Percentiles rank a stretch among this genome's conserved stretches.
Conservation (phyloP, 2,329 filamentous ascomycete species). For the Claviceps digitariae region DNA sequence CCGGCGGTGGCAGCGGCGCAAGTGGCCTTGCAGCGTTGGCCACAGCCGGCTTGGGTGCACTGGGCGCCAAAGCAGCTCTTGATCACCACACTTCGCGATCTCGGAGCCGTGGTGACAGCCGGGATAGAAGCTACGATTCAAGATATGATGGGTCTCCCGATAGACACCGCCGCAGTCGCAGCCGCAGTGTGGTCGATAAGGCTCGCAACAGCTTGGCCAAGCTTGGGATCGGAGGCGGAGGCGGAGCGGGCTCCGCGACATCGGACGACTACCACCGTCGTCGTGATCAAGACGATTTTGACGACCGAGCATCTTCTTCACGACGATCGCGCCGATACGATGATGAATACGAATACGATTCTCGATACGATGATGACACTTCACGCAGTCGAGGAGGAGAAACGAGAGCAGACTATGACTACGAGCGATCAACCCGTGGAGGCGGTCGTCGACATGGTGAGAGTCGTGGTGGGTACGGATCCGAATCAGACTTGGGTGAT, state of each 20-base stretch:
- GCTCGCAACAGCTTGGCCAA: slow-evolving; percentile 49
- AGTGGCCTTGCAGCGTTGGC: slow-evolving; percentile 48
- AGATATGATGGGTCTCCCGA: slow-evolving; percentile 31
- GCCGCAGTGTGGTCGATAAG: slow-evolving; percentile 51
- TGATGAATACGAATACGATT: slow-evolving; percentile 33
- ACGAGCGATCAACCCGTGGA: slow-evolving; percentile 29
- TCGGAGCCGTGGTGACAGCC: slow-evolving; percentile 35
- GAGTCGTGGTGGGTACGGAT: slow-evolving; percentile 30
- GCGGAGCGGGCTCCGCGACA: slow-evolving; percentile 23
- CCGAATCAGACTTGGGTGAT: slow-evolving; percentile 42
- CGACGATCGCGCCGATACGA: slow-evolving; percentile 27
- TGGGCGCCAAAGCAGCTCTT: slow-evolving; percentile 47
- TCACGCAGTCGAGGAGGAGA: slow-evolving; percentile 18
- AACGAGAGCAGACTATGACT: slow-evolving; percentile 30
- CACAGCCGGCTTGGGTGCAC: slow-evolving; percentile 45
- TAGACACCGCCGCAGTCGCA: slow-evolving; percentile 35
- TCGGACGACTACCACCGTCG: slow-evolving; percentile 24
- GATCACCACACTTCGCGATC: slow-evolving; percentile 36
- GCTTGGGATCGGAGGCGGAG: slow-evolving; percentile 45
- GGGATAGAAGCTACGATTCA: slow-evolving; percentile 30
- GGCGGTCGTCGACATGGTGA: slow-evolving; percentile 25
- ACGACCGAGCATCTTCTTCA: slow-evolving; percentile 22
- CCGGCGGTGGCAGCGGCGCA: slow-evolving; percentile 28
- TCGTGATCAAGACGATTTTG: slow-evolving; percentile 32
- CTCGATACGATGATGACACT: slow-evolving; percentile 19